Conservation (phyloP, 495 filamentous ascomycete genomes). For the Xylaria castorea region DNA sequence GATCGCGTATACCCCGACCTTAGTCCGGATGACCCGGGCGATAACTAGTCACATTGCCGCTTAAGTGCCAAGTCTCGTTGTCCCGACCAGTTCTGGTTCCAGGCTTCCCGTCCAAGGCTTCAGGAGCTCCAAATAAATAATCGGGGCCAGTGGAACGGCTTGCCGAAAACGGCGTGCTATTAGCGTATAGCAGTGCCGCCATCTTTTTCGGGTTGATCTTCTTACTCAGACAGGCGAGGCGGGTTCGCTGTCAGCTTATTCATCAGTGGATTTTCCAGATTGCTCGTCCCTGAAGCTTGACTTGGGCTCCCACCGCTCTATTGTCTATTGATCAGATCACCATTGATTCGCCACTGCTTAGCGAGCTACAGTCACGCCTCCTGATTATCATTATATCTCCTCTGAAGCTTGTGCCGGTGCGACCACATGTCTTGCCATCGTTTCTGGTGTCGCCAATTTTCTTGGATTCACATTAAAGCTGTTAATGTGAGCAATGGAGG, state of each 20-base stretch:
- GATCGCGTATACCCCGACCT: neutral
- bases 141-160: slow-evolving; percentile 13
- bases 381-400: neutral
- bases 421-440: neutral
- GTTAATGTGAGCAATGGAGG: neutral
- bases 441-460: neutral
- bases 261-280: neutral
- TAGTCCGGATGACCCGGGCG: slow-evolving; percentile 16
- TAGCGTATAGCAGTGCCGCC: neutral
- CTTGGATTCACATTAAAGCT: neutral
- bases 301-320: neutral
- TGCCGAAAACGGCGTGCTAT: slow-evolving; percentile 21
- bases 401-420: neutral
- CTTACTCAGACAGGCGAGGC: slow-evolving; percentile 18
- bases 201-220: neutral
- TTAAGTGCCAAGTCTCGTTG: neutral
- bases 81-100: slow-evolving; percentile 10
- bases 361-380: neutral
- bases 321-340: neutral
- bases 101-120: neutral
- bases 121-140: slow-evolving; percentile 4
- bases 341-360: slow-evolving; percentile 11
- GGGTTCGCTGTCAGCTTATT: slow-evolving; percentile 22
- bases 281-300: neutral
- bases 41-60: slow-evolving; percentile 11